Evolutionary conservation across 306 rosid genomes (phyloP).

Genomic region (Begonia peltatifolia): DNA sequence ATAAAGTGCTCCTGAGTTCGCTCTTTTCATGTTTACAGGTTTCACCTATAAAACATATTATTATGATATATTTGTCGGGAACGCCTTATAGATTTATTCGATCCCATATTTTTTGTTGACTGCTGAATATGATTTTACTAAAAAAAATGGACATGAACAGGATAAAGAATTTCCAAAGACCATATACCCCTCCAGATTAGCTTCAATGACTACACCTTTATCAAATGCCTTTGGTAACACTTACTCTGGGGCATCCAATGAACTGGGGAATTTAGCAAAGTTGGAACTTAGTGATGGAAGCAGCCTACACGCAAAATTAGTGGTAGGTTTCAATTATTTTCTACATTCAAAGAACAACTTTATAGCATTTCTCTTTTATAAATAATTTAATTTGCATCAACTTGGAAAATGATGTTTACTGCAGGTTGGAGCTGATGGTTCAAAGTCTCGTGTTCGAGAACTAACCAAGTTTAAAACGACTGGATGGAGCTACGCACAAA

Average conservation of each 20-base stretch:
- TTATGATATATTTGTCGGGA: not conserved
- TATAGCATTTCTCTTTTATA: conserved; percentile 6
- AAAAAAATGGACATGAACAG: conserved; percentile 24
- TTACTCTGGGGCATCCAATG: conserved; percentile 22
- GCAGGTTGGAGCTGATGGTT: conserved; percentile 97
- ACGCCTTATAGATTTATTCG: not conserved
- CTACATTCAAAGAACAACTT: not conserved
- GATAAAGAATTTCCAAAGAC: conserved; percentile 52
- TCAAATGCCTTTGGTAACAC: conserved; percentile 23
- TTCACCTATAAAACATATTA: conserved; percentile 9
- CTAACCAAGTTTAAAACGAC: conserved; percentile 69
- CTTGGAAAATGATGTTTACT: conserved; percentile 10
- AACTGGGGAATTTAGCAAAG: conserved; percentile 42
- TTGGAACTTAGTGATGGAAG: conserved; percentile 74
- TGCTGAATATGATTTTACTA: not conserved
- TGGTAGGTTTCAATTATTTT: conserved; percentile 36
- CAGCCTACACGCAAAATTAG: conserved; percentile 67
- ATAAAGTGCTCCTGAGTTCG: conserved; percentile 73
- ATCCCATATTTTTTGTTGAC: not conserved
- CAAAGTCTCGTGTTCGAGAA: conserved; percentile 77
- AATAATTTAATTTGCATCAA: conserved; percentile 6
- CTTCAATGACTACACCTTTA: conserved; percentile 35
- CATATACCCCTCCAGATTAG: conserved; percentile 46
- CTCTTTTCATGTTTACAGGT: conserved; percentile 71
- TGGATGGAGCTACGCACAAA: conserved; percentile 91